A percentile compares a stretch with the other conserved stretches of the same genome.
These are phyloP conservation scores for Thalia dealbata DNA, from an alignment of 176 grass and related monocot genomes.

Conservation along the genomic window DNA sequence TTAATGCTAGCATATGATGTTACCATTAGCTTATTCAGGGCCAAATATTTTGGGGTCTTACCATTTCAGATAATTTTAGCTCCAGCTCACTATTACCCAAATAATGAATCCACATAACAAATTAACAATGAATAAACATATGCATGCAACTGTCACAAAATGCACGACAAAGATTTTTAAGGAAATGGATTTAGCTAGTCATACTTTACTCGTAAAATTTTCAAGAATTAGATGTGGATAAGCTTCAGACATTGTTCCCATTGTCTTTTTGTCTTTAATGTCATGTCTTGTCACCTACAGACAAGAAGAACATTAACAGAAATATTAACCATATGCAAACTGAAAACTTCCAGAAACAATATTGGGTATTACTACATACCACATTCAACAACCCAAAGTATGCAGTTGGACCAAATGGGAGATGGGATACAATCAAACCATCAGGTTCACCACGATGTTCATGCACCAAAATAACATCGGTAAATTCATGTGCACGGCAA, in stretches of 20 bases:
- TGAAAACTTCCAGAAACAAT: conserved; percentile 1
- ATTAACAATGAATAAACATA: neutral
- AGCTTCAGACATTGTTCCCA: conserved; percentile 92
- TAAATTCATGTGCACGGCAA: conserved; percentile 69
- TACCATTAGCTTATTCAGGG: neutral
- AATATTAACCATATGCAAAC: neutral
- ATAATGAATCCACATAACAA: neutral
- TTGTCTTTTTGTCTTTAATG: conserved; percentile 80
- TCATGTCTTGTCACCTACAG: conserved; percentile 71
- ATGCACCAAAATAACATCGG: conserved; percentile 83
- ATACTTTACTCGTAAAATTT: conserved; percentile 67
- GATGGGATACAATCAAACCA: conserved; percentile 84
- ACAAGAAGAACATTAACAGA: conserved; percentile 4
- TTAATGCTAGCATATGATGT: neutral
- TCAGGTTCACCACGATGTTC: conserved; percentile 88
- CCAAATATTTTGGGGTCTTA: neutral
- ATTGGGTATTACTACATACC: conserved; percentile 36
- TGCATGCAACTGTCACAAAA: neutral
- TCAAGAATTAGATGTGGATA: conserved; percentile 87
- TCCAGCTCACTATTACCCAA: neutral
- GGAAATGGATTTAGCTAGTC: neutral
- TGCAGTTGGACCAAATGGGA: conserved; percentile 76
- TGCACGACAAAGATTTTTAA: neutral
- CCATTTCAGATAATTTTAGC: neutral
- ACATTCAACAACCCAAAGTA: conserved; percentile 91